These are phyloP conservation scores for Citrus medica DNA, from an alignment of 345 rosid species.

Conservation along the genomic window DNA sequence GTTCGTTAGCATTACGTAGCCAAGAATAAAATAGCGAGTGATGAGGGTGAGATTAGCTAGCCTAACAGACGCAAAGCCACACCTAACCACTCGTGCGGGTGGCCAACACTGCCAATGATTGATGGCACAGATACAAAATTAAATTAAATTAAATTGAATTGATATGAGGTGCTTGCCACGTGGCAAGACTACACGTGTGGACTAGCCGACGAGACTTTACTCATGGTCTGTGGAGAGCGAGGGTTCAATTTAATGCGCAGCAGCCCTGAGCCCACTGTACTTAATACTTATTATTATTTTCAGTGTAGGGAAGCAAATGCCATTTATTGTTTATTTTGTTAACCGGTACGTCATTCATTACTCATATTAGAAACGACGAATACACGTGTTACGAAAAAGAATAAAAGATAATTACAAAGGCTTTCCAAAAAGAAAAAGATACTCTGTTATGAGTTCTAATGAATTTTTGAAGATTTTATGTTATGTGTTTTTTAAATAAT, in stretches of 20 bases:
- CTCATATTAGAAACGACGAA: too few species aligned
- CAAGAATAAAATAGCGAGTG: not conserved
- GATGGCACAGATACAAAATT: not conserved
- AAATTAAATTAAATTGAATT: too few species aligned
- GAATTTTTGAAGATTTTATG: rapidly evolving
- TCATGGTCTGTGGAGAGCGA: too few species aligned
- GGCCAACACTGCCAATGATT: constrained; percentile 27
- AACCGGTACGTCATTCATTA: too few species aligned
- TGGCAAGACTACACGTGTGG: constrained; percentile 5
- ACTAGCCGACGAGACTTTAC: not conserved
- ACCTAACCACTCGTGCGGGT: constrained; percentile 34
- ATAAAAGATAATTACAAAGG: too few species aligned
- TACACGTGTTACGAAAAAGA: too few species aligned
- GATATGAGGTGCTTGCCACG: constrained; percentile 2
- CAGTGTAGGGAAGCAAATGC: not conserved
- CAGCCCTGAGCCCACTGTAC: too few species aligned
- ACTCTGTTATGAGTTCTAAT: rapidly evolving
- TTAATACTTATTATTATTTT: not conserved
- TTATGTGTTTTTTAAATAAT: too few species aligned
- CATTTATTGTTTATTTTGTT: too few species aligned
- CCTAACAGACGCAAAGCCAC: not conserved
- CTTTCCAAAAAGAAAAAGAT: too few species aligned
- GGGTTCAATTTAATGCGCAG: too few species aligned
- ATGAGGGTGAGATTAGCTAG: not conserved
- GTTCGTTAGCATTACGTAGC: not conserved